phyloP scores from a whole-genome alignment of 2,329 filamentous ascomycete species.

The Aureobasidium sp. region DNA sequence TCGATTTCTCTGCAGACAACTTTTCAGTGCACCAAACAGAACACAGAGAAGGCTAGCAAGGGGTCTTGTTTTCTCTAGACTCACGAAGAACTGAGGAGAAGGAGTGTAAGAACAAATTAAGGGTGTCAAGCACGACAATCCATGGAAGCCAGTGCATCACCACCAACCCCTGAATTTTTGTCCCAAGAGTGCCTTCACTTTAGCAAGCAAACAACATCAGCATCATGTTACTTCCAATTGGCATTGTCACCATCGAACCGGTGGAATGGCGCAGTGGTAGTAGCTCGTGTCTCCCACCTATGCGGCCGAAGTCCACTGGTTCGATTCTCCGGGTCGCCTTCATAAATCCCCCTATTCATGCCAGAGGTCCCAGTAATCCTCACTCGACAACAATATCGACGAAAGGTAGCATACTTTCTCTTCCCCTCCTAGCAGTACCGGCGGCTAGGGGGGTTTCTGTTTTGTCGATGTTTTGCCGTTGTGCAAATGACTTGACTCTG shows the following conservation, averaged over 20 bases:
- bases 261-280: not conserved
- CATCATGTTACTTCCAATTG: too few relatives aligned
- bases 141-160: too few relatives aligned
- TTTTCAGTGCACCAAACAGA: too few relatives aligned
- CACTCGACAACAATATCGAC: not conserved
- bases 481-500: not conserved
- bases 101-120: too few relatives aligned
- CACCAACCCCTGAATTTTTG: too few relatives aligned
- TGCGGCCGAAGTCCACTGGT: not conserved
- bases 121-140: too few relatives aligned
- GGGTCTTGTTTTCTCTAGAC: too few relatives aligned
- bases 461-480: not conserved
- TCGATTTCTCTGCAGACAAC: too few relatives aligned
- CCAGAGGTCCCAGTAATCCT: not conserved
- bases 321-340: not conserved
- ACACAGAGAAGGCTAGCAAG: too few relatives aligned
- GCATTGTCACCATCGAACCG: not conserved
- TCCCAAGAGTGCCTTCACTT: too few relatives aligned
- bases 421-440: not conserved
- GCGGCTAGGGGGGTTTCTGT: not conserved
- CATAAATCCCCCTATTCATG: not conserved
- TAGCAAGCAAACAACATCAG: too few relatives aligned
- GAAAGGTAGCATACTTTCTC: not conserved
- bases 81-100: too few relatives aligned
- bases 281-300: not conserved